Evolutionary conservation across 495 filamentous ascomycete genomes (phyloP).

Genomic region (Tuber umbilicatum): DNA sequence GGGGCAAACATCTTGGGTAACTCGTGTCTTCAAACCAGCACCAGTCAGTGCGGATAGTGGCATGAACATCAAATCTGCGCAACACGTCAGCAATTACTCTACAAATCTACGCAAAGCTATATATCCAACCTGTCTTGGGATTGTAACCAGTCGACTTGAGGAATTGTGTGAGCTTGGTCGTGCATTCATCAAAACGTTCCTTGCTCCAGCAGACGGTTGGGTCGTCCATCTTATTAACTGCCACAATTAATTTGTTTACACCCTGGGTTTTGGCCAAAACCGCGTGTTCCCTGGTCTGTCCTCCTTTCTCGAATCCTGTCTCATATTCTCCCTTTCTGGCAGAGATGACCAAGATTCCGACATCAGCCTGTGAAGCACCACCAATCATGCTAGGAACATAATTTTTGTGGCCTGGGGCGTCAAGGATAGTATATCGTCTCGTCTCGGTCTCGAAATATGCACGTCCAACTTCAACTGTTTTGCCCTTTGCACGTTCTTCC

Average conservation of each 20-base stretch:
- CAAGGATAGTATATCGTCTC: conserved; percentile 83
- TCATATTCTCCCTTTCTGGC: conserved; percentile 98
- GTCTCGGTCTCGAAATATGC: conserved; percentile 93
- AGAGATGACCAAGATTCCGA: conserved; percentile 92
- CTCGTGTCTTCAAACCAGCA: conserved; percentile 76
- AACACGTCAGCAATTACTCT: conserved; percentile 11
- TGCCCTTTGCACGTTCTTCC: conserved; percentile 93
- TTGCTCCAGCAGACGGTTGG: conserved; percentile 91
- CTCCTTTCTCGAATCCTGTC: conserved; percentile 98
- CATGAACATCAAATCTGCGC: conserved; percentile 78
- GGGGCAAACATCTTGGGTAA: conserved; percentile 64
- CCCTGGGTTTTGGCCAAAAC: conserved; percentile 97
- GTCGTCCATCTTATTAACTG: conserved; percentile 99
- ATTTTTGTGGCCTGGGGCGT: conserved; percentile 94
- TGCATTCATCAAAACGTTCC: conserved; percentile 86
- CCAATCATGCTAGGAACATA: conserved; percentile 96
- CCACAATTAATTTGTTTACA: conserved; percentile 87
- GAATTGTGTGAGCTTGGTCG: conserved; percentile 77
- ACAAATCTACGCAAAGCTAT: not conserved
- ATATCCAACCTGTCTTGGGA: conserved; percentile 55
- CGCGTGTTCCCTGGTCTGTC: conserved; percentile 94
- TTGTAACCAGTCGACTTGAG: conserved; percentile 88
- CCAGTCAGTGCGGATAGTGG: conserved; percentile 86
- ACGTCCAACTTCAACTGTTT: conserved; percentile 94
- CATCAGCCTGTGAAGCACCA: conserved; percentile 90